Evolutionary conservation across 2,329 filamentous ascomycete genomes (phyloP), one percentile per base, ranked within the genome.

Genomic region (Beauveria asiatica): DNA sequence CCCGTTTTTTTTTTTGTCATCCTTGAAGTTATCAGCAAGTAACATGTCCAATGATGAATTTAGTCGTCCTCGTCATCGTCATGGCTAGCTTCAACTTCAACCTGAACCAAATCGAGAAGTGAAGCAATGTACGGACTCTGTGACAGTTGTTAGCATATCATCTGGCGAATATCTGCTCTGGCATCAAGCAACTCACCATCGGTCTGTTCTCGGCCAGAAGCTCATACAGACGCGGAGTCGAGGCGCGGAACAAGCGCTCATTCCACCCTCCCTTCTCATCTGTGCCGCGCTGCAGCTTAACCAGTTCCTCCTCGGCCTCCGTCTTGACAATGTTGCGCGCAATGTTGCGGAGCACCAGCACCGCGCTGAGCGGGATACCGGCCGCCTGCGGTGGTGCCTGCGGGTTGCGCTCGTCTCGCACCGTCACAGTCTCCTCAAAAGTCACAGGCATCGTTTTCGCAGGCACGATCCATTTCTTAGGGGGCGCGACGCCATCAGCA

Each of bases 341-440:
- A 62, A 94, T 83, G 69, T 94, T 94, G 33, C 90, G 83, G 50
- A 94, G 79, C 41, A 94, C 88, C 30, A 93, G 78, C 16, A 88
- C 86, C 2, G 88, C 87, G 59, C 87, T 89, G 7, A 93, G 78
- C n/a, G 90, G 88, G 41, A 93, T 86, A 5, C 90, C 90, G 1
- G 87, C 87, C 2, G 89, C 86, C 67, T 91, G 82, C 2, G 80
- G 75, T 5, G 79, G 74, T 9, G 77, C 78, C 62, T 84, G 81
- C 11, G 81, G 80, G 63, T 84, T 83, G 51, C 80, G 76, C 69
- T 84, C 82, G 65, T 85, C 83, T 11, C 80, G 78, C 39, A 78
- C 76, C 42, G 77, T 78, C 49, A 77, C 71, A 4, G 84, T 87
- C 68, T 84, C 79, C 63, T 85, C 80, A 66, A 77, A 81, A 1